Evolutionary conservation across 768 basidiomycete species (phyloP).

Genomic region (Mycena leptocephala): DNA sequence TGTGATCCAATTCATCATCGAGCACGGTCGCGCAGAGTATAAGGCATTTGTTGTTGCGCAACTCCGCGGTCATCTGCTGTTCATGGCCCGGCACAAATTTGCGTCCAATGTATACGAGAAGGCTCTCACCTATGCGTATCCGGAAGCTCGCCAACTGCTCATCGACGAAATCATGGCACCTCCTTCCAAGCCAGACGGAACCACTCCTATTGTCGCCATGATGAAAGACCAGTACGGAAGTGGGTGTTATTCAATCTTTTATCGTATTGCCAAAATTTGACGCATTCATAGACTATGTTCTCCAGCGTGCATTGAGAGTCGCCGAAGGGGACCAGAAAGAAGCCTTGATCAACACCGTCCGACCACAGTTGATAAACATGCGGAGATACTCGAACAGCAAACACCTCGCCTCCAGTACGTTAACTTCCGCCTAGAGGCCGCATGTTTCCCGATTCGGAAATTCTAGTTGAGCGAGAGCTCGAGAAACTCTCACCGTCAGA

Average conservation of each 20-base stretch:
- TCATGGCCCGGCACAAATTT: too few relatives aligned
- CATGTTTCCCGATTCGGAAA: too few relatives aligned
- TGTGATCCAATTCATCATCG: slow-evolving; percentile 94
- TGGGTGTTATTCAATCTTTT: slow-evolving; percentile 58
- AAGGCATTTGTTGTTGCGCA: slow-evolving; percentile 75
- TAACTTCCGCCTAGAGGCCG: too few relatives aligned
- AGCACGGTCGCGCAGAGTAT: slow-evolving; percentile 83
- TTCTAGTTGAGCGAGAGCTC: slow-evolving; percentile 81
- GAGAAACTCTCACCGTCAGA: slow-evolving; percentile 61
- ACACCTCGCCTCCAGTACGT: slow-evolving; percentile 86
- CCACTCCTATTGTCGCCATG: slow-evolving; percentile 78
- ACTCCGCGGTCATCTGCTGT: slow-evolving; percentile 84
- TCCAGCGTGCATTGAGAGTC: slow-evolving; percentile 82
- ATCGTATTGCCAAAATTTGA: neutral
- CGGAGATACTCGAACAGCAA: slow-evolving; percentile 84
- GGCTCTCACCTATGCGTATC: slow-evolving; percentile 78
- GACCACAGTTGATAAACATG: slow-evolving; percentile 79
- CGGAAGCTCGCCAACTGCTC: slow-evolving; percentile 76
- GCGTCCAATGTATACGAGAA: slow-evolving; percentile 98
- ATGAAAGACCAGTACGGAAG: slow-evolving; percentile 94
- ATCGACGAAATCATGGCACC: too few relatives aligned
- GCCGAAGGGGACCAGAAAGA: slow-evolving; percentile 86
- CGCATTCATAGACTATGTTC: slow-evolving; percentile 78
- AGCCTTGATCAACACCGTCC: slow-evolving; percentile 71
- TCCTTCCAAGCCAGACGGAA: slow-evolving; percentile 73